Percentiles rank a stretch among this genome's conserved stretches.
These are phyloP conservation scores for Globisporangium acanthophoron DNA, from an alignment of 352 stramenopile genomes.

Conservation along the genomic window DNA sequence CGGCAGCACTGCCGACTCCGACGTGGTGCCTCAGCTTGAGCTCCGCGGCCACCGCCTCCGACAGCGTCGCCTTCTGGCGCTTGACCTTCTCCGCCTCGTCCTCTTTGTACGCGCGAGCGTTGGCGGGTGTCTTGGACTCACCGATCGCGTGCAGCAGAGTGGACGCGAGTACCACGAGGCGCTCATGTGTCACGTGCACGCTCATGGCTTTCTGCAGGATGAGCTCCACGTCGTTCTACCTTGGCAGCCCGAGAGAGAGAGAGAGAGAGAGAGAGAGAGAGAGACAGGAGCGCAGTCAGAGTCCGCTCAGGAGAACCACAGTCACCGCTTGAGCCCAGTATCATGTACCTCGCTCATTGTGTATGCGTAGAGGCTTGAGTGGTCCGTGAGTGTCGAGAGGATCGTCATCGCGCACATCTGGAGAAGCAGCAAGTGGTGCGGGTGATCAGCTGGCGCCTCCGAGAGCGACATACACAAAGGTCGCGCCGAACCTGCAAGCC, in stretches of 20 bases:
- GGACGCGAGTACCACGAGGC: conserved; percentile 31
- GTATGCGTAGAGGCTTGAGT: conserved; percentile 48
- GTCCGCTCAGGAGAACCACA: not conserved
- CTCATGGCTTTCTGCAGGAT: conserved; percentile 43
- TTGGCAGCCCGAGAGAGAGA: not conserved
- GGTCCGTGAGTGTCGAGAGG: conserved; percentile 34
- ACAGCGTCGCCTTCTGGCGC: conserved; percentile 27
- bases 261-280: not conserved
- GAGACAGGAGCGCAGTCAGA: not conserved
- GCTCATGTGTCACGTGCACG: conserved; percentile 41
- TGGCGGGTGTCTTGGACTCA: conserved; percentile 31
- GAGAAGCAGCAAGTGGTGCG: not conserved
- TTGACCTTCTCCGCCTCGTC: conserved; percentile 26
- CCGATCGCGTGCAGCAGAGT: conserved; percentile 36
- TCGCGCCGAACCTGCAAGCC: conserved; percentile 30
- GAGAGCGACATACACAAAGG: not conserved
- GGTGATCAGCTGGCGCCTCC: not conserved
- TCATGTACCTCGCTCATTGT: conserved; percentile 45
- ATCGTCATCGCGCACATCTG: conserved; percentile 39
- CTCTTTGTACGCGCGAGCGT: conserved; percentile 30
- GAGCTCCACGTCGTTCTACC: conserved; percentile 23
- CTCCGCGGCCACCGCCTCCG: conserved; percentile 22
- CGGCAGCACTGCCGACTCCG: not conserved
- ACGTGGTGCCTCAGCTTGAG: conserved; percentile 14
- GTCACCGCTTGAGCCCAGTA: not conserved